Conservation (phyloP, 2,329 filamentous ascomycete genomes). For the Niveomyces coronatus region DNA sequence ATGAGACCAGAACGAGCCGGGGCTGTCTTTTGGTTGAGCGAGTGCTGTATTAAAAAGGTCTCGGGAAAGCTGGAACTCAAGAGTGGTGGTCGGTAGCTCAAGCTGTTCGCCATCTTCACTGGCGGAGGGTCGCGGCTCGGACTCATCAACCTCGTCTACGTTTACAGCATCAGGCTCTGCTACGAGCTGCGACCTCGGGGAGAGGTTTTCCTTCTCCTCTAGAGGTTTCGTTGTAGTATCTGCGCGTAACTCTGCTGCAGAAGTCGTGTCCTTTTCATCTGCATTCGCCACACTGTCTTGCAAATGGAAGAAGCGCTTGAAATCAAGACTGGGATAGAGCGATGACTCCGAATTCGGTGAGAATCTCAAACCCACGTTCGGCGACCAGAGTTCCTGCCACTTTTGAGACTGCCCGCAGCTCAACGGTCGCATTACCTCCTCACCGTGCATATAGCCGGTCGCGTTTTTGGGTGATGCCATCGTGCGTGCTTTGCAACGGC, state of each 20-base stretch:
- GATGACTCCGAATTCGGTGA: slow-evolving; percentile 14
- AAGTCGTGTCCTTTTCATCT: too few relatives aligned
- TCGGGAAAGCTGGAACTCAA: slow-evolving; percentile 37
- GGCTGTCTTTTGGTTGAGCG: slow-evolving; percentile 30
- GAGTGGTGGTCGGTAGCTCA: slow-evolving; percentile 25
- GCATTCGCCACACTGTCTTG: neutral
- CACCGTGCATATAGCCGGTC: neutral
- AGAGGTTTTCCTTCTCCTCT: neutral
- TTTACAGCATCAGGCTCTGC: too few relatives aligned
- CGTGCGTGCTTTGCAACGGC: neutral
- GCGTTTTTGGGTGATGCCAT: neutral
- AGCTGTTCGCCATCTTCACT: too few relatives aligned
- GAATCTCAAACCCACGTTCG: slow-evolving; percentile 22
- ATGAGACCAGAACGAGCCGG: slow-evolving; percentile 57
- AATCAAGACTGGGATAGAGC: slow-evolving; percentile 16
- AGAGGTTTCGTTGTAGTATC: neutral
- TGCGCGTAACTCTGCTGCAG: too few relatives aligned
- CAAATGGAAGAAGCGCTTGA: slow-evolving; percentile 4
- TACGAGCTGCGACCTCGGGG: too few relatives aligned
- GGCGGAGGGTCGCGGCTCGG: too few relatives aligned
- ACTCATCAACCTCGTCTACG: too few relatives aligned
- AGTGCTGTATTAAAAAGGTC: slow-evolving; percentile 39
- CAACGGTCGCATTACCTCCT: neutral
- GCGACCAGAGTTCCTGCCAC: slow-evolving; percentile 18
- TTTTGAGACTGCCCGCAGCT: neutral